A percentile compares a stretch with the other conserved stretches of the same genome.
Conservation (phyloP, 495 filamentous ascomycete genomes). For the Penicillium psychrofluorescens region DNA sequence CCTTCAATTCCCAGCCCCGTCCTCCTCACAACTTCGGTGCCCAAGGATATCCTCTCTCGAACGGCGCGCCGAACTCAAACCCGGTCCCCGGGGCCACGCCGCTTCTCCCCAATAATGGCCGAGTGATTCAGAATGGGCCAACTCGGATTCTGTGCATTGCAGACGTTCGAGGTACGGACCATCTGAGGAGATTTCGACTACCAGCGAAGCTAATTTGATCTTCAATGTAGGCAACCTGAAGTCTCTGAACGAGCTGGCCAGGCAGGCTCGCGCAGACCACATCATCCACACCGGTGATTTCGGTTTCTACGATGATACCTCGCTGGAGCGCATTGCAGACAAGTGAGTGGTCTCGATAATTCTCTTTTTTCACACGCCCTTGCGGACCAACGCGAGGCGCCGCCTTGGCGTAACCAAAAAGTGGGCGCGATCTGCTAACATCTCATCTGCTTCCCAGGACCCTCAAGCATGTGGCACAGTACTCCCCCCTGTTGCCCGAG, state of each 20-base stretch:
- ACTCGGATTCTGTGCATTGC: slow-evolving; percentile 90
- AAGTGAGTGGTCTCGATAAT: slow-evolving; percentile 60
- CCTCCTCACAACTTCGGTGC: slow-evolving; percentile 41
- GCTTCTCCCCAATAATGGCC: slow-evolving; percentile 59
- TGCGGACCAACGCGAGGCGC: slow-evolving; percentile 5
- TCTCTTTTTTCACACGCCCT: neutral
- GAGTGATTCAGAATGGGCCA: slow-evolving; percentile 76
- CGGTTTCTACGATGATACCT: slow-evolving; percentile 96
- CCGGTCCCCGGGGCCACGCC: slow-evolving; percentile 46
- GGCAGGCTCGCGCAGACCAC: slow-evolving; percentile 85
- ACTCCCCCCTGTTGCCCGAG: slow-evolving; percentile 89
- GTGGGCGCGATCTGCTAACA: slow-evolving; percentile 9
- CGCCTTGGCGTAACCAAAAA: neutral
- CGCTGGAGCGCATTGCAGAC: slow-evolving; percentile 94
- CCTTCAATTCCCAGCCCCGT: slow-evolving; percentile 27
- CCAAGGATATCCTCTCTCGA: slow-evolving; percentile 45
- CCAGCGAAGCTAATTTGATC: slow-evolving; percentile 7
- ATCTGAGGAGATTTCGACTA: neutral
- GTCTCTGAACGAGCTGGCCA: slow-evolving; percentile 93
- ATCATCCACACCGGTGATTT: slow-evolving; percentile 99
- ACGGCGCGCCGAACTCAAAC: slow-evolving; percentile 34
- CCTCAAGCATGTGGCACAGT: slow-evolving; percentile 95
- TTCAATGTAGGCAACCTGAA: slow-evolving; percentile 71
- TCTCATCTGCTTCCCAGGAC: slow-evolving; percentile 52
- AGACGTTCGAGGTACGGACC: slow-evolving; percentile 81